phyloP scores from a whole-genome alignment of 257 asterid species.

The Schizonepeta tenuifolia region DNA sequence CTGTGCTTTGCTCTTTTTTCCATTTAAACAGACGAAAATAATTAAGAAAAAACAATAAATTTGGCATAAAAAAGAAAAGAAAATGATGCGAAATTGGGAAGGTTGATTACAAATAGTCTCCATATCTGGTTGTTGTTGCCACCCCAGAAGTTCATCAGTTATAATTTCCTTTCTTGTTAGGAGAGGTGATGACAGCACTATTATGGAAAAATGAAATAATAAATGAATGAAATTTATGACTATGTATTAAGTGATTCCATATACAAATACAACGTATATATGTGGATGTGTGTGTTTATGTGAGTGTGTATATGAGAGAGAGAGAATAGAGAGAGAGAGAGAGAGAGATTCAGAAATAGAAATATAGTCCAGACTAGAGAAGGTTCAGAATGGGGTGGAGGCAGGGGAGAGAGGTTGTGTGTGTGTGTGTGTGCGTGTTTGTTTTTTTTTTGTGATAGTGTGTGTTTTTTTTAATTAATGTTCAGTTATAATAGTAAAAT shows the following conservation, averaged over 20 bases:
- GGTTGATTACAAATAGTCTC: constrained; percentile 32
- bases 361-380: constrained; percentile 32
- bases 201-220: constrained; percentile 26
- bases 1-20: background rate
- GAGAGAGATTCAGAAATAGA: background rate
- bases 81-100: background rate
- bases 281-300: too few species aligned
- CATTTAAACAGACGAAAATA: background rate
- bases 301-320: background rate
- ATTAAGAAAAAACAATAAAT: constrained; percentile 9
- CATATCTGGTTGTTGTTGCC: constrained; percentile 40
- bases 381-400: constrained; percentile 36
- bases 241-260: background rate
- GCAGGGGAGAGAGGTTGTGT: constrained; percentile 11
- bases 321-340: constrained; percentile 19
- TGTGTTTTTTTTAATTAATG: background rate
- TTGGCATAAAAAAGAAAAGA: background rate
- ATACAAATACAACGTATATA: background rate
- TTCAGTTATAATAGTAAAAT: constrained; percentile 6
- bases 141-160: constrained; percentile 39
- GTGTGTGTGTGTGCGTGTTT: too few species aligned
- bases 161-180: background rate
- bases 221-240: constrained; percentile 23
- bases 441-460: too few species aligned
- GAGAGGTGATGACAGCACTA: constrained; percentile 39